These are phyloP conservation scores for Arachis hypogaea DNA, from an alignment of 306 rosid species.

Conservation along the genomic window DNA sequence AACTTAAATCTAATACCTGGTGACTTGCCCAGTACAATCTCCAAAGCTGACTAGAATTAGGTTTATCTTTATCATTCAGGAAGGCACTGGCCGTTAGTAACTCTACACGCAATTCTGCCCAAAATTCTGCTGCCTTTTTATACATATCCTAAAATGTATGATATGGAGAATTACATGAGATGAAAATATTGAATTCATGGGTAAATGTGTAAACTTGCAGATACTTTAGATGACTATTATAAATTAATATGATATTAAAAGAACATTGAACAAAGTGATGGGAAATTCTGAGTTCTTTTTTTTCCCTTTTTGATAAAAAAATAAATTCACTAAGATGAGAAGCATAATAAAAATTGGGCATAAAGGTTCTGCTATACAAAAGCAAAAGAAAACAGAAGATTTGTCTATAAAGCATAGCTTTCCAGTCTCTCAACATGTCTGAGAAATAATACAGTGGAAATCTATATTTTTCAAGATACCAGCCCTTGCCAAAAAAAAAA, in stretches of 20 bases:
- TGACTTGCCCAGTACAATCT: conserved; percentile 98
- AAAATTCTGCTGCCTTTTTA: conserved; percentile 87
- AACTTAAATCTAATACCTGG: conserved; percentile 61
- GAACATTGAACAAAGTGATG: too few species aligned
- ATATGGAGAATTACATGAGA: conserved; percentile 14
- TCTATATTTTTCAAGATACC: conserved; percentile 17
- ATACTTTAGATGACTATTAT: conserved; percentile 5
- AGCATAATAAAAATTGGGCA: too few species aligned
- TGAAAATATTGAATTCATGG: conserved; percentile 24
- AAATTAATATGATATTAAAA: conserved; percentile 20
- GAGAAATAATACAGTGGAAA: conserved; percentile 18
- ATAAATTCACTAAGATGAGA: too few species aligned
- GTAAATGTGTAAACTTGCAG: neutral
- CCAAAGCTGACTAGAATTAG: conserved; percentile 89
- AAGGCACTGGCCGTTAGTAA: conserved; percentile 74
- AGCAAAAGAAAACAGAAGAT: too few species aligned
- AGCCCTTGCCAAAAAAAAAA: neutral
- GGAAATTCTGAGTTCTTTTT: too few species aligned
- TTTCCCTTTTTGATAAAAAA: too few species aligned
- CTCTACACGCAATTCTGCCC: conserved; percentile 89
- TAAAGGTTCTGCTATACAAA: too few species aligned
- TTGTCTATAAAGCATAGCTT: too few species aligned
- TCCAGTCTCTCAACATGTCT: neutral
- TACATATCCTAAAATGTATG: conserved; percentile 72
- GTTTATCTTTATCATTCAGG: conserved; percentile 80